Conservation (phyloP, 805 yeast species). For the Zygoascus bituminiphila region DNA sequence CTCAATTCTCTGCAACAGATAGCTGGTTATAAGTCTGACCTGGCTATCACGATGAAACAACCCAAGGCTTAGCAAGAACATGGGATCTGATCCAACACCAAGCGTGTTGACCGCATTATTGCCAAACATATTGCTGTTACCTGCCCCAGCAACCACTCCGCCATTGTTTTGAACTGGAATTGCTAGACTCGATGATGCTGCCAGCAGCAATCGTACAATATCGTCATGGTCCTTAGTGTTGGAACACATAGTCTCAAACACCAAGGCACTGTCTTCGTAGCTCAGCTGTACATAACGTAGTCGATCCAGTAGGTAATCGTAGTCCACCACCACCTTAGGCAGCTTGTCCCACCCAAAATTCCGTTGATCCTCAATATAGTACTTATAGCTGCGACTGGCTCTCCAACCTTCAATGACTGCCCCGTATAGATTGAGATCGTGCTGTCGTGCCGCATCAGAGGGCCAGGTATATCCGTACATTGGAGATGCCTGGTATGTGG, state of each 20-base stretch:
- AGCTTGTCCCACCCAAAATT: slow-evolving; percentile 14
- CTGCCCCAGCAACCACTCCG: neutral
- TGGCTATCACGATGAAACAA: slow-evolving; percentile 24
- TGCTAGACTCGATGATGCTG: slow-evolving; percentile 12
- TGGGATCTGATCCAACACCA: slow-evolving; percentile 9
- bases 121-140: neutral
- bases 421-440: slow-evolving; percentile 19
- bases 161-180: neutral
- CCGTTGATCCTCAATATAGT: slow-evolving; percentile 19
- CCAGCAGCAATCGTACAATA: slow-evolving; percentile 22
- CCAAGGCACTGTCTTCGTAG: slow-evolving; percentile 21
- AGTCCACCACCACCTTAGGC: slow-evolving; percentile 22
- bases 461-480: slow-evolving; percentile 29
- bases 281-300: slow-evolving; percentile 17
- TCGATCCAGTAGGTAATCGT: slow-evolving; percentile 24
- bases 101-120: neutral
- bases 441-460: slow-evolving; percentile 18
- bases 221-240: slow-evolving; percentile 23
- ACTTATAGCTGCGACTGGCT: slow-evolving; percentile 20
- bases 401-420: slow-evolving; percentile 28
- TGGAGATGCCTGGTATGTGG: slow-evolving; percentile 17
- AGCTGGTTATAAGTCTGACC: slow-evolving; percentile 19
- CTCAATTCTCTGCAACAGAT: slow-evolving; percentile 22
- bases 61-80: slow-evolving; percentile 25
- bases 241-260: slow-evolving; percentile 20